Percentiles rank a stretch among this genome's conserved stretches.
Conservation (phyloP, 345 rosid genomes). For the Jatropha curcas region DNA sequence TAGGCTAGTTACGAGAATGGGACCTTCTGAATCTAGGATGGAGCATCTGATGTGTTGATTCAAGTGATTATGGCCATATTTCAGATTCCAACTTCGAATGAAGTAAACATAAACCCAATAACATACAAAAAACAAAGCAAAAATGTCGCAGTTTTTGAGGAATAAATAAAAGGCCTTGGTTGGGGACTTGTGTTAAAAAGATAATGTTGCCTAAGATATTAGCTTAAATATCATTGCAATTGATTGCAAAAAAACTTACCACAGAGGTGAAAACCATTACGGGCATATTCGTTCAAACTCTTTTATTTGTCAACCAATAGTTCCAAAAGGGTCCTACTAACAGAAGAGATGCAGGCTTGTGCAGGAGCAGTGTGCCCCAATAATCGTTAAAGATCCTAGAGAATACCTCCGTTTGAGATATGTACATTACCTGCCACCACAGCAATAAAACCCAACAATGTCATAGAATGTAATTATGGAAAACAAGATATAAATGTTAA, state of each 20-base stretch:
- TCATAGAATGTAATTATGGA: neutral
- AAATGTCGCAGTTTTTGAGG: neutral
- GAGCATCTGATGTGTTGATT: neutral
- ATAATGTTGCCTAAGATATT: neutral
- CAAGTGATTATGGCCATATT: neutral
- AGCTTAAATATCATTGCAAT: slow-evolving; percentile 12
- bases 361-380: slow-evolving; percentile 97
- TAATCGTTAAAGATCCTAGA: slow-evolving; percentile 83
- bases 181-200: too few species aligned
- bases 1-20: neutral
- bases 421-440: slow-evolving; percentile 96
- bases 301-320: slow-evolving; percentile 77
- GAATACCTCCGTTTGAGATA: slow-evolving; percentile 85
- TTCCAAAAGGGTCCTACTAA: slow-evolving; percentile 86
- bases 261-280: slow-evolving; percentile 51
- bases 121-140: neutral
- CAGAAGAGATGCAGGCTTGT: slow-evolving; percentile 89
- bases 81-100: neutral
- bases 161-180: too few species aligned
- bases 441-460: slow-evolving; percentile 9
- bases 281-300: slow-evolving; percentile 72
- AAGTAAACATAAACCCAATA: neutral
- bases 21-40: neutral
- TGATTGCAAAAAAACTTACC: slow-evolving; percentile 47
- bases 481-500: slow-evolving; percentile 2